These are phyloP conservation scores for Scalesia atractyloides DNA, from an alignment of 129 eudicot genomes.

Conservation along the genomic window DNA sequence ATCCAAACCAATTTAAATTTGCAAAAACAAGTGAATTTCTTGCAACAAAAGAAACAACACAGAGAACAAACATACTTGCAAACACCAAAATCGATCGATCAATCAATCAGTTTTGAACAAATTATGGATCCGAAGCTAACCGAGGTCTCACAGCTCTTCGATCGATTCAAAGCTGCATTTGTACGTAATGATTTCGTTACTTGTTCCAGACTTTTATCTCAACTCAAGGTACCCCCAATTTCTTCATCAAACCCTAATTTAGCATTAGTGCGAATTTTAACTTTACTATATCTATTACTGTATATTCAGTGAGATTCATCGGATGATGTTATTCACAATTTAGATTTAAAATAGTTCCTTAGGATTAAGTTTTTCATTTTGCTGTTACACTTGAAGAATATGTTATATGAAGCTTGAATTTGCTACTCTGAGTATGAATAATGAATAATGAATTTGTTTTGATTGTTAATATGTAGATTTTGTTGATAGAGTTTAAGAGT, in stretches of 20 bases:
- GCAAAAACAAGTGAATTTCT: no score
- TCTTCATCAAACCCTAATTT: constrained; percentile 18
- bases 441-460: not conserved
- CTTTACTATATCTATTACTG: no score
- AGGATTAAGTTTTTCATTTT: not conserved
- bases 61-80: no score
- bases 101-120: not conserved
- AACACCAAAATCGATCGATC: no score
- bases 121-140: constrained; percentile 78
- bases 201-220: constrained; percentile 60
- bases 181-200: constrained; percentile 70
- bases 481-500: constrained; percentile 69
- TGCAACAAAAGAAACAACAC: no score
- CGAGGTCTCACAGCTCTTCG: constrained; percentile 62
- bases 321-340: not conserved
- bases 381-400: not conserved
- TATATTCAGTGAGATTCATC: no score
- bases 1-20: no score
- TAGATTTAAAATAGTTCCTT: not conserved
- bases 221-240: constrained; percentile 66
- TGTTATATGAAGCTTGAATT: not conserved
- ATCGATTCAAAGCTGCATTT: constrained; percentile 81
- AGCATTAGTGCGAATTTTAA: no score
- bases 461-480: constrained; percentile 51
- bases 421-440: not conserved